Evolutionary conservation across 495 filamentous ascomycete species (phyloP).

Genomic region (Astrothelium subdiscretum): DNA sequence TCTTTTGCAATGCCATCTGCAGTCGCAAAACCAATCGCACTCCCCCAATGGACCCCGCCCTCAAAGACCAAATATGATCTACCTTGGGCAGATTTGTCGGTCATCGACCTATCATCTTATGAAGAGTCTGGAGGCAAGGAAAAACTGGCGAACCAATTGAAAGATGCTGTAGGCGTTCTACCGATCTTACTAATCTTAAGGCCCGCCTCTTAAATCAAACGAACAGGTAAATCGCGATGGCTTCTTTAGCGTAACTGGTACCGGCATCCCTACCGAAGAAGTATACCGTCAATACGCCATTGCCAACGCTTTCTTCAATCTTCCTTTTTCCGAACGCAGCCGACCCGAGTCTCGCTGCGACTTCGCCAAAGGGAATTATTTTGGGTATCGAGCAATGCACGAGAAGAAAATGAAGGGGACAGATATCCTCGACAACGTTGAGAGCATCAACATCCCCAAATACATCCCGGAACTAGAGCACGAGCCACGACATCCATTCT

Average conservation of each 20-base stretch:
- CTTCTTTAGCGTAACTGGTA: conserved; percentile 47
- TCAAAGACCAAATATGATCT: background rate
- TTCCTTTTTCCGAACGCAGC: conserved; percentile 18
- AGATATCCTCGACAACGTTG: conserved; percentile 3
- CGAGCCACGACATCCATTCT: conserved; percentile 4
- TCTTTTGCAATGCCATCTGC: background rate
- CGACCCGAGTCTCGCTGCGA: background rate
- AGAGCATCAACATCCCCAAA: conserved; percentile 9
- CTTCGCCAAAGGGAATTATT: background rate
- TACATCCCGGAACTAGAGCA: background rate
- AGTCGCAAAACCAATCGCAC: background rate
- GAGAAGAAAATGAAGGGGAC: conserved; percentile 2
- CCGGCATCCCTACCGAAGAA: conserved; percentile 44
- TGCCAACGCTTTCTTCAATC: conserved; percentile 41
- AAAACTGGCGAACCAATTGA: conserved; percentile 41
- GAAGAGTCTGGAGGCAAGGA: conserved; percentile 43
- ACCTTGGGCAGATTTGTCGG: conserved; percentile 44
- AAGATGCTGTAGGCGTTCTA: conserved; percentile 45
- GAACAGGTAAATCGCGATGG: conserved; percentile 10
- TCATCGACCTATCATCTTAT: conserved; percentile 41
- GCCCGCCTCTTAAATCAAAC: background rate
- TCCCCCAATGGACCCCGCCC: background rate
- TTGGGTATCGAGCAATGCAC: background rate
- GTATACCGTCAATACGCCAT: conserved; percentile 46
- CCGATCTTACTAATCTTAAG: background rate